Conservation (phyloP, 2,329 filamentous ascomycete species). For the Chalara sp. region DNA sequence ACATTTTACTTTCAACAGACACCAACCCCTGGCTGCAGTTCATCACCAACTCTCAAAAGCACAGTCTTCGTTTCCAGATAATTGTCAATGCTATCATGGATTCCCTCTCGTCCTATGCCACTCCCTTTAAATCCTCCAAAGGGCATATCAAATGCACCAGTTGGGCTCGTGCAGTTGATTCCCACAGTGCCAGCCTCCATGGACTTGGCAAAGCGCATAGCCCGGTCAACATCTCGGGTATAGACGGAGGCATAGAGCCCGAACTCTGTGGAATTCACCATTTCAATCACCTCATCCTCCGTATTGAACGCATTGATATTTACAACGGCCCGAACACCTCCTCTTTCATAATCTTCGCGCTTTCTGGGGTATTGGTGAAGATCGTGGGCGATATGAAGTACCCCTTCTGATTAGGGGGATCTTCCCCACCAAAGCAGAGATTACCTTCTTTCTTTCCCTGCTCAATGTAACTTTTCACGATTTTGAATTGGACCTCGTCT, state of each 20-base stretch:
- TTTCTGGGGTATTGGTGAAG: constrained; percentile 16
- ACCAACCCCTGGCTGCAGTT: too few relatives aligned
- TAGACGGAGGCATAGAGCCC: constrained; percentile 54
- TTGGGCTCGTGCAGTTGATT: constrained; percentile 26
- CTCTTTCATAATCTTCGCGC: constrained; percentile 29
- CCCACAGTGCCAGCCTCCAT: constrained; percentile 43
- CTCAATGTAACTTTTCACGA: constrained; percentile 16
- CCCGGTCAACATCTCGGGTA: constrained; percentile 46
- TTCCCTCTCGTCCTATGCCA: constrained; percentile 18
- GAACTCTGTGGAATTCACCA: constrained; percentile 60
- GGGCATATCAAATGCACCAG: constrained; percentile 14
- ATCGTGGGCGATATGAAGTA: constrained; percentile 13
- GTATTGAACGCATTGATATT: constrained; percentile 45
- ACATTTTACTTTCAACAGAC: too few relatives aligned
- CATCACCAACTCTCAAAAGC: constrained; percentile 17
- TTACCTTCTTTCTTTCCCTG: constrained; percentile 15
- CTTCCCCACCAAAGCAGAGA: constrained; percentile 9
- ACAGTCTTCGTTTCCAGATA: constrained; percentile 21
- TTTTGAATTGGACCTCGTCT: constrained; percentile 16
- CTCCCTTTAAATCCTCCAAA: constrained; percentile 21
- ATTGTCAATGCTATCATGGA: constrained; percentile 15
- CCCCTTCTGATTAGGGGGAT: background rate
- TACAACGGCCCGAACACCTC: constrained; percentile 59
- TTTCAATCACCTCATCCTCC: constrained; percentile 49
- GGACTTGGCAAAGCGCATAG: constrained; percentile 36